Evolutionary conservation across 139 green algal species (phyloP).

Genomic region (Haematococcus lacustris): DNA sequence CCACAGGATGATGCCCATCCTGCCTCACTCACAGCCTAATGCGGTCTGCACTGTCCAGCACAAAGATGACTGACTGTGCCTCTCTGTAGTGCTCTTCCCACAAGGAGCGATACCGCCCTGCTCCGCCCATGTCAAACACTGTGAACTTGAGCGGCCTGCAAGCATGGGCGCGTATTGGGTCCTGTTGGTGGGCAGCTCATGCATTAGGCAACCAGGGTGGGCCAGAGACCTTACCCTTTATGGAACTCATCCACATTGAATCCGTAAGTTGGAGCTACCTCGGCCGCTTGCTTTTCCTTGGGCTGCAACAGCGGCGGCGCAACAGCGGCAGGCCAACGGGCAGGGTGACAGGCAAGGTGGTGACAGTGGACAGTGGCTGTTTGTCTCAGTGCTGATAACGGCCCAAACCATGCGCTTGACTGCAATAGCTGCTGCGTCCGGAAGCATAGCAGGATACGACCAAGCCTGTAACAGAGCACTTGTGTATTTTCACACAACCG

Average conservation of each 20-base stretch:
- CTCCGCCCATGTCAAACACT: slow-evolving; percentile 82
- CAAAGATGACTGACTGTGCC: slow-evolving; percentile 66
- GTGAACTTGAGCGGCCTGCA: slow-evolving; percentile 49
- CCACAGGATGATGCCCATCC: too few species aligned
- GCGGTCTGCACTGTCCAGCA: slow-evolving; percentile 70
- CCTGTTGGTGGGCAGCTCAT: background rate
- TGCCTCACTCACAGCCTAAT: slow-evolving; percentile 56
- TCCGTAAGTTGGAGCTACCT: slow-evolving; percentile 65
- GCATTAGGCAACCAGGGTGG: background rate
- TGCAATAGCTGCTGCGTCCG: too few species aligned
- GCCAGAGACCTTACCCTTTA: slow-evolving; percentile 32
- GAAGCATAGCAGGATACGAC: too few species aligned
- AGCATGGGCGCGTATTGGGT: background rate
- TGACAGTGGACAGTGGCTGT: too few species aligned
- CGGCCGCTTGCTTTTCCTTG: slow-evolving; percentile 25
- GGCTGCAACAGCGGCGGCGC: slow-evolving; percentile 44
- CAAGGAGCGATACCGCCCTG: slow-evolving; percentile 63
- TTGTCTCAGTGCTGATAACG: too few species aligned
- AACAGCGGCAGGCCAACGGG: too few species aligned
- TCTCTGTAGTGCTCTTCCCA: slow-evolving; percentile 80
- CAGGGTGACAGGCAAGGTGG: too few species aligned
- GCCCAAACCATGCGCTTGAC: too few species aligned
- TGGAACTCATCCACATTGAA: slow-evolving; percentile 64
- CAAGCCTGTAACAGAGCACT: too few species aligned
- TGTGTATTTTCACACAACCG: too few species aligned